Conservation (phyloP, 2,329 filamentous ascomycete species). For the Leptosphaerulina australis region DNA sequence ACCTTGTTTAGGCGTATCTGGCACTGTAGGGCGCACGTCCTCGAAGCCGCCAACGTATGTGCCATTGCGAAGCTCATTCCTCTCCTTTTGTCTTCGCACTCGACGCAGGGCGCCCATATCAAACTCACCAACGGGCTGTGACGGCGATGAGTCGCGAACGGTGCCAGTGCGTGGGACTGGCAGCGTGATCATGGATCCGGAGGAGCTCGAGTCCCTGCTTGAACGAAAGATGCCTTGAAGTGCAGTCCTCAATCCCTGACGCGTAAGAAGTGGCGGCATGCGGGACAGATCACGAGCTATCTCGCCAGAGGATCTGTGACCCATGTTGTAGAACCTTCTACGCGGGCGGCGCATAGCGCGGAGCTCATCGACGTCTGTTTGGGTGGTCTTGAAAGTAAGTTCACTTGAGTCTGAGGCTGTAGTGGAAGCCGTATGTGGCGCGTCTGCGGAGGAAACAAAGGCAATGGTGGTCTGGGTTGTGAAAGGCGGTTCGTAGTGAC, state of each 20-base stretch:
- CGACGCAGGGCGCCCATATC: constrained; percentile 36
- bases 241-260: constrained; percentile 36
- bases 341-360: constrained; percentile 30
- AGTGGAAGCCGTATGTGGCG: constrained; percentile 22
- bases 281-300: constrained; percentile 28
- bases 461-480: constrained; percentile 19
- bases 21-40: constrained; percentile 1
- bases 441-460: constrained; percentile 18
- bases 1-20: not conserved
- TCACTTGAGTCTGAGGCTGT: constrained; percentile 31
- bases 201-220: constrained; percentile 38
- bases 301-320: constrained; percentile 28
- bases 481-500: not conserved
- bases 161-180: constrained; percentile 36
- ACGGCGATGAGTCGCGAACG: constrained; percentile 22
- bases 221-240: constrained; percentile 40
- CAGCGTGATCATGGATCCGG: constrained; percentile 43
- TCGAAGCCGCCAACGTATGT: constrained; percentile 26
- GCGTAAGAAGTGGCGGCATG: constrained; percentile 24
- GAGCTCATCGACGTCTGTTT: constrained; percentile 38
- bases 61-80: constrained; percentile 29
- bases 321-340: constrained; percentile 40
- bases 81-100: constrained; percentile 35
- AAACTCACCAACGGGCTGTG: constrained; percentile 28
- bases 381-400: constrained; percentile 41